Base-by-base conservation (phyloP, 2,329 filamentous ascomycete species). In the Coleophoma eucalyptorum region DNA sequence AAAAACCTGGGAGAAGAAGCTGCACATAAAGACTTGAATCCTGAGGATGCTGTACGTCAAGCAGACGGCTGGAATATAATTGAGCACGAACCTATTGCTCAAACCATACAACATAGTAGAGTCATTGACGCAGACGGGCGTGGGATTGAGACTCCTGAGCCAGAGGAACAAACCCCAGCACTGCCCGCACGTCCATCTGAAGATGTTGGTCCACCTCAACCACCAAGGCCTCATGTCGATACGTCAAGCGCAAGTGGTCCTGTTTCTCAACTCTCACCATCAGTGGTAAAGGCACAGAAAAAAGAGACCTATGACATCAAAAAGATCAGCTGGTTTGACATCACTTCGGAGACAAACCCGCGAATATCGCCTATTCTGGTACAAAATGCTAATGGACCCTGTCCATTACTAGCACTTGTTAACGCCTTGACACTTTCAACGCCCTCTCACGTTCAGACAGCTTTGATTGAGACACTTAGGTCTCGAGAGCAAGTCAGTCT, bases 361-460 rank as follows among this genome's bases (percentile, higher is more conserved):
- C 79, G 90, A 41, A 78, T 80, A n/a, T 93, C 90, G 0, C 93
- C 94, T 0, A 90, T 97, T 50, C 74, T 97, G 38, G 84, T 95
- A 3, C 93, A 99, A 64, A 97, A 97, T 60, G 83, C 86, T 50
- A 99, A 99, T 62, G 94, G 94, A 0, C 94, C 94, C 1, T 99
- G 94, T 67, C 94, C 94, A 1, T 72, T 99, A 13, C 82, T 99
- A 21, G 94, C 94, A 2, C 76, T 99, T 5, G 92, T 97, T 52
- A 99, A 99, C 66, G 92, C 92, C 1, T 76, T 99, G 15, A 88
- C 90, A 0, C 72, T 99, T 49, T 92, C 90, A 3, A 93, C 91
- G 0, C 86, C 87, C 1, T 75, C 83, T 3, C 77, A 81, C 18
- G 66, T 65, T 46, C 74, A 87, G 33, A 88, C 90, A 0, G 85